These are phyloP conservation scores for Aspergillus phoenicis DNA, from an alignment of 2,329 filamentous ascomycete genomes.

Conservation along the genomic window DNA sequence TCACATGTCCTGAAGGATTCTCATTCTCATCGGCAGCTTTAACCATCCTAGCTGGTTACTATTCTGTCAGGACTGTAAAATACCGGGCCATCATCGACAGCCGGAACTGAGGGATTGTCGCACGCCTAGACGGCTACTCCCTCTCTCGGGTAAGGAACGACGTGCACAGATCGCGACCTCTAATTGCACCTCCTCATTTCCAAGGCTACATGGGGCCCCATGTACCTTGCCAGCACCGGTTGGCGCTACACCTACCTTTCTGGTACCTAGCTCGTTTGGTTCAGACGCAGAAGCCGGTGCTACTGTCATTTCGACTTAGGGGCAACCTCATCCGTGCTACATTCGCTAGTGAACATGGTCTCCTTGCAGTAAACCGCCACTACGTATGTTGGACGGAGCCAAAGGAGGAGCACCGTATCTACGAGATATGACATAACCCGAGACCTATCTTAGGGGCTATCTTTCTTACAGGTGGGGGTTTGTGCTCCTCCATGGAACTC, in stretches of 20 bases:
- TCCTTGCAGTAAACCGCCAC: neutral
- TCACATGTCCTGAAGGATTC: neutral
- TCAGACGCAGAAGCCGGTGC: neutral
- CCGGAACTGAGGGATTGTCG: neutral
- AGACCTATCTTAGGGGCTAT: no score
- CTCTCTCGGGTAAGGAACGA: constrained; percentile 3
- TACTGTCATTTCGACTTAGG: neutral
- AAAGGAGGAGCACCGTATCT: neutral
- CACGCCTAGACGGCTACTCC: constrained; percentile 1
- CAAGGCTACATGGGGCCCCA: neutral
- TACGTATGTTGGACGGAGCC: neutral
- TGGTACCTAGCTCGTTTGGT: neutral
- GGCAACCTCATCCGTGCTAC: neutral
- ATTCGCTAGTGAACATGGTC: neutral
- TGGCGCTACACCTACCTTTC: neutral
- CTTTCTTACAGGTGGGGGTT: neutral
- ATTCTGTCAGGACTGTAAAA: neutral
- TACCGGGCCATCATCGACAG: neutral
- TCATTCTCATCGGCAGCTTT: neutral
- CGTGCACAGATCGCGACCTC: constrained; percentile 4
- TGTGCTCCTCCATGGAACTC: neutral
- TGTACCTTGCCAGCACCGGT: neutral
- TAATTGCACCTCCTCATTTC: constrained; percentile 2
- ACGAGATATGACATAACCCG: neutral
- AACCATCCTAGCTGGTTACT: neutral